Evolutionary conservation across 306 rosid species (phyloP).

Genomic region (Carpinus fangiana): DNA sequence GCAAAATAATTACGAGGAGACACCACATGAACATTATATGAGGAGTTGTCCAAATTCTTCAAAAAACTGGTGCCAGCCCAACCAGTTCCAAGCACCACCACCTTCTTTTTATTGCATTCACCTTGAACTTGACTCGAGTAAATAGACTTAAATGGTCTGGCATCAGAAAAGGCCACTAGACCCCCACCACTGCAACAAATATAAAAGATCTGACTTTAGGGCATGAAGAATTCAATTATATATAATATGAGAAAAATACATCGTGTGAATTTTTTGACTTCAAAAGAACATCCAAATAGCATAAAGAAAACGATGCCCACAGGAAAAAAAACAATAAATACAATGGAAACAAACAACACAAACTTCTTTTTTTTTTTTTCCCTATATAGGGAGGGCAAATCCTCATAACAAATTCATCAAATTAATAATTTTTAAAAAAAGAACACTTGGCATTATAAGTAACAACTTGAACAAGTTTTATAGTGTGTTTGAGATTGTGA

Average conservation of each 20-base stretch:
- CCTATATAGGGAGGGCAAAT: too few relatives aligned
- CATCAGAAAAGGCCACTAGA: conserved; percentile 63
- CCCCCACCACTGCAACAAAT: conserved; percentile 74
- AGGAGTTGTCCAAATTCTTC: conserved; percentile 60
- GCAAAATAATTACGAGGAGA: conserved; percentile 95
- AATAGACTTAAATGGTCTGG: conserved; percentile 24
- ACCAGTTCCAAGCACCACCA: conserved; percentile 93
- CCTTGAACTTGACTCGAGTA: conserved; percentile 24
- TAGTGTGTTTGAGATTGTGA: too few relatives aligned
- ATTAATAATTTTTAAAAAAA: too few relatives aligned
- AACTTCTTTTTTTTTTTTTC: too few relatives aligned
- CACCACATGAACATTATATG: conserved; percentile 76
- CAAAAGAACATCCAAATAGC: too few relatives aligned
- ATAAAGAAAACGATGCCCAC: too few relatives aligned
- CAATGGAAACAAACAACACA: too few relatives aligned
- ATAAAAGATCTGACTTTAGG: background rate
- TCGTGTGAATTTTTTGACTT: too few relatives aligned
- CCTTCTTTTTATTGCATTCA: conserved; percentile 63
- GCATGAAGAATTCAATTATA: background rate
- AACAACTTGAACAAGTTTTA: too few relatives aligned
- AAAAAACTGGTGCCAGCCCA: conserved; percentile 93
- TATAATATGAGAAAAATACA: background rate
- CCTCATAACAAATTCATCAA: too few relatives aligned
- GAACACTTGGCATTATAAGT: too few relatives aligned
- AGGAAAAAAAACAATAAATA: too few relatives aligned